Evolutionary conservation across 306 rosid genomes (phyloP).

Genomic region (Acacia acuminata): DNA sequence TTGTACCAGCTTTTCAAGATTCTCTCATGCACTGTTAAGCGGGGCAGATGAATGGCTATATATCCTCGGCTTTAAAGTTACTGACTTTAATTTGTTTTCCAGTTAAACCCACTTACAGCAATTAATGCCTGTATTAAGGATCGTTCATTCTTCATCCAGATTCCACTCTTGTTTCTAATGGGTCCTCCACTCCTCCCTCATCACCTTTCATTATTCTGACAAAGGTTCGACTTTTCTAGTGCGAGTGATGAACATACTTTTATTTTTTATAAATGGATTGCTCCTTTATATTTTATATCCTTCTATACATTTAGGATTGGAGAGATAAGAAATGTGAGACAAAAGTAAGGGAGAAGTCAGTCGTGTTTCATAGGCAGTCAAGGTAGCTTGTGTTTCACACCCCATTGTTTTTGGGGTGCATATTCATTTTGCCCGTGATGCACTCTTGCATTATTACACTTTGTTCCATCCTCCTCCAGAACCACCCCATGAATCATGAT

Average conservation of each 20-base stretch:
- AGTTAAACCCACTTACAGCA: not conserved
- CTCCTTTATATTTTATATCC: not conserved
- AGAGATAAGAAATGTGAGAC: not conserved
- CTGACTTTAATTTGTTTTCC: not conserved
- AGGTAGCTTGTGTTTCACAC: constrained; percentile 32
- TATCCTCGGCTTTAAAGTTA: not conserved
- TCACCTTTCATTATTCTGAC: not conserved
- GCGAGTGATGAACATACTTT: not conserved
- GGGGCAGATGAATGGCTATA: not conserved
- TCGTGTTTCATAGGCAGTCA: not conserved
- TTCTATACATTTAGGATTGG: not conserved
- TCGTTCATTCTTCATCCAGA: not conserved
- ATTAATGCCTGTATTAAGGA: not conserved
- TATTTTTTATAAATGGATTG: not conserved
- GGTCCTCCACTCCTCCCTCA: not conserved
- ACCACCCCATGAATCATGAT: not conserved
- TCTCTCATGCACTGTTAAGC: not conserved
- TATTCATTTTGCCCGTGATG: constrained; percentile 19
- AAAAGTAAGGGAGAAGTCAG: not conserved
- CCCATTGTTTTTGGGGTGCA: constrained; percentile 1
- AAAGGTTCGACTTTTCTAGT: not conserved
- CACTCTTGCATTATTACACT: constrained; percentile 8
- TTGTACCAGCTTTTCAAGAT: constrained; percentile 2
- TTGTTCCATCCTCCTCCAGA: not conserved
- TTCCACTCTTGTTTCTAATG: not conserved